Percentiles rank a stretch among this genome's conserved stretches.
phyloP scores from a whole-genome alignment of 2,329 filamentous ascomycete species.

The Calonectria montana region DNA sequence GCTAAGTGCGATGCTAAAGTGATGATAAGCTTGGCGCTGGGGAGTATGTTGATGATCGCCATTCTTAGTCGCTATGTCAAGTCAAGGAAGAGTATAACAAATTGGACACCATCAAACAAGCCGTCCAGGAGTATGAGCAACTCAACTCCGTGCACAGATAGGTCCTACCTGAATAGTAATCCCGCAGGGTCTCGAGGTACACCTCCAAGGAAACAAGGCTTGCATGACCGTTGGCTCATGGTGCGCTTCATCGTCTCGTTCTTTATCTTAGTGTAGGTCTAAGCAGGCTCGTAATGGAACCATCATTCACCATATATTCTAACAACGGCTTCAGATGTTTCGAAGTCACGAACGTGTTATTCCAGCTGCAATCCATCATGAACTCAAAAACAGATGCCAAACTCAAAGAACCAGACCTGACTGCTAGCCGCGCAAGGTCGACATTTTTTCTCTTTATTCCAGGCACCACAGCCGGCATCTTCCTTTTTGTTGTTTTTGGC shows the following conservation, averaged over 20 bases:
- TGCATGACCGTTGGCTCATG: conserved; percentile 1
- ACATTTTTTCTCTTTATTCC: neutral
- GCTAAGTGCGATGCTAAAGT: neutral
- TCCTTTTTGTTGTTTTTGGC: neutral
- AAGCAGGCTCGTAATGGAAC: neutral
- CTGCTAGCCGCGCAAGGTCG: neutral
- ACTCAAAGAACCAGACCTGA: neutral
- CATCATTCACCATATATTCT: neutral
- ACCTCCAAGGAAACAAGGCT: neutral
- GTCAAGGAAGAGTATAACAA: neutral
- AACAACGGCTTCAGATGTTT: neutral
- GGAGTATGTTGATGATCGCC: neutral
- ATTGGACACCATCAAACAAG: neutral
- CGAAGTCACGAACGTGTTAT: neutral
- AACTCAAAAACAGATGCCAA: neutral
- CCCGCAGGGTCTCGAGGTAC: neutral
- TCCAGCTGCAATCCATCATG: neutral
- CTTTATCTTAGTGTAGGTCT: neutral
- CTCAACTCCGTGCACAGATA: neutral
- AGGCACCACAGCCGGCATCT: neutral
- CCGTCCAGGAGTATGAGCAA: neutral
- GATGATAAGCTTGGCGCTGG: neutral
- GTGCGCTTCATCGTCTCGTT: neutral
- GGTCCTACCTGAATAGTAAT: neutral
- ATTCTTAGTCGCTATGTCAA: neutral